Evolutionary conservation across 305 asterid species (phyloP), one percentile per base, ranked within the genome.

Genomic region (Coffea humblotiana): DNA sequence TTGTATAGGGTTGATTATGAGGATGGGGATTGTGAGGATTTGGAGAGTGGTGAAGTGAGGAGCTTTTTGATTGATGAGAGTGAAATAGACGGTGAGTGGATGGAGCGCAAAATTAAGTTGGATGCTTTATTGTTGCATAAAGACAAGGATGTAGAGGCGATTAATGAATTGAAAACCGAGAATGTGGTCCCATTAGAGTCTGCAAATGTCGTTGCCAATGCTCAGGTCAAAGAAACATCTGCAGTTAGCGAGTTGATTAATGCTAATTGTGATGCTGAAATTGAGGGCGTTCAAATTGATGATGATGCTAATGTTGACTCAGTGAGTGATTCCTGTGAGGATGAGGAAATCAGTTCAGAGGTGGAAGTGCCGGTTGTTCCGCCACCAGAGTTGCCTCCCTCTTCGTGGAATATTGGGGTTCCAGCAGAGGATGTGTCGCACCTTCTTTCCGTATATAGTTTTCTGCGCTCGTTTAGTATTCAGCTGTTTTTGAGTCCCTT

Each of bases 11-110:
- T 96, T 73, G 88, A 83, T 43, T 96, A 94, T 72, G 99, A 96
- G 81, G 97, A 93, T 83, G 98, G 97, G 56, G 97, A 90, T 86
- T 88, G 85, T 19, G 99, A 96, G 87, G 98, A 93, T 86, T 86
- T 96, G 85, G 90, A 88, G 49, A 83, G 86, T 74, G 74, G 89
- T 64, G 94, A 93, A 86, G 85, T 89, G 64, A 89, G 85, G 84
- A 82, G 49, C 54, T 76, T 86, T 77, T 78, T 96, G 87, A 82
- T 93, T 71, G 91, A 89, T 75, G 97, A 96, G 74, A 79, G 74
- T 70, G 93, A 84, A n/a, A 79, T 96, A 72, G 84, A 71, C 77
- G 92, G 90, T 77, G 88, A 88, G 74, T 96, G 97, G 98, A 66
- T 78, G 77, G 90, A 83, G 73, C 90, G 90, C 80, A 96, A 87